phyloP scores from a whole-genome alignment of 2,329 filamentous ascomycete species.

The Torrubiella hemipterigena region DNA sequence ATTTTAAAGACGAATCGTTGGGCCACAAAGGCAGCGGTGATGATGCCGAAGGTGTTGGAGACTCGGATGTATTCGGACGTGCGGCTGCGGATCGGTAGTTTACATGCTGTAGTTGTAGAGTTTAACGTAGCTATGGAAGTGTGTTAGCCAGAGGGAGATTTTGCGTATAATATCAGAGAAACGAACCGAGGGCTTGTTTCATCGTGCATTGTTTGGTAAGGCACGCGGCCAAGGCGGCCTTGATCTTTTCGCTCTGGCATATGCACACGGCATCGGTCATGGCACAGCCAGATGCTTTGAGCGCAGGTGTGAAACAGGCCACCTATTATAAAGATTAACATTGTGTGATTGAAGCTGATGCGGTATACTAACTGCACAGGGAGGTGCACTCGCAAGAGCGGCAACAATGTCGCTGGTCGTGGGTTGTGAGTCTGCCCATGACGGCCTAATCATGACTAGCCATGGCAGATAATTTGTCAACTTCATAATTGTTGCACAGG shows the following conservation, averaged over 20 bases:
- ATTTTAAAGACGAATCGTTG: slow-evolving; percentile 27
- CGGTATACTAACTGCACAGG: too few species aligned
- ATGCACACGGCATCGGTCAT: slow-evolving; percentile 12
- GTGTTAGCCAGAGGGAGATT: background rate
- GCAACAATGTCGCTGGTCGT: too few species aligned
- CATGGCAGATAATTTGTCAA: too few species aligned
- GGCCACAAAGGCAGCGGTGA: slow-evolving; percentile 26
- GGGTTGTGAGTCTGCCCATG: too few species aligned
- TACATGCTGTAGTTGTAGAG: background rate
- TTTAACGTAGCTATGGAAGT: background rate
- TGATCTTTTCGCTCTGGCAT: slow-evolving; percentile 9
- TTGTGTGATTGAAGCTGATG: too few species aligned
- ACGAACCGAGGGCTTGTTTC: slow-evolving; percentile 10
- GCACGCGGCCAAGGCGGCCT: slow-evolving; percentile 10
- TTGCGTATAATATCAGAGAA: background rate
- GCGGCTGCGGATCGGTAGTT: background rate
- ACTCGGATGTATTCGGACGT: background rate
- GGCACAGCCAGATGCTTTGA: slow-evolving; percentile 9
- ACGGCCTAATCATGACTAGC: too few species aligned
- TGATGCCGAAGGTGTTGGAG: slow-evolving; percentile 13
- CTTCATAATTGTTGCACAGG: too few species aligned
- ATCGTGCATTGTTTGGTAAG: slow-evolving; percentile 10
- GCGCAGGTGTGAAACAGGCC: slow-evolving; percentile 8
- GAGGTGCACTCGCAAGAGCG: too few species aligned
- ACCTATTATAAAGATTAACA: too few species aligned